These are phyloP conservation scores for Aspergillus ruber DNA, from an alignment of 2,329 filamentous ascomycete genomes.

Conservation along the genomic window DNA sequence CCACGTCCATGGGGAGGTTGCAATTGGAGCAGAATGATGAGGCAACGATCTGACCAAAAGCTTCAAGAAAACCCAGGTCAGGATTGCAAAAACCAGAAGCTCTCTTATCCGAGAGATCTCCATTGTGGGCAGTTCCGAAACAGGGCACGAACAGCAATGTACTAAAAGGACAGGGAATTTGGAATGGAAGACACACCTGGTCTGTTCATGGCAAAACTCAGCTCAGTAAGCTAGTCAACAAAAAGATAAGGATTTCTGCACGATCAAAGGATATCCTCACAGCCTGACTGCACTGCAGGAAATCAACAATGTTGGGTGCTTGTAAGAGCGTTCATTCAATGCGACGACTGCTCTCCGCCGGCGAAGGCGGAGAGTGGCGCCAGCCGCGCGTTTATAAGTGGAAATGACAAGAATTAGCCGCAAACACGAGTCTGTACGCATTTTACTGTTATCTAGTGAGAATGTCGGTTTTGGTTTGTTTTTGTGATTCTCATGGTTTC, in stretches of 20 bases:
- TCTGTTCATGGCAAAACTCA: constrained; percentile 39
- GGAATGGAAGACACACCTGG: constrained; percentile 39
- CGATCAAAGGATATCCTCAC: background rate
- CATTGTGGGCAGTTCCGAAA: constrained; percentile 11
- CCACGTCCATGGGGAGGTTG: constrained; percentile 8
- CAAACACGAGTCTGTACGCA: background rate
- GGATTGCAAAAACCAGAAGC: background rate
- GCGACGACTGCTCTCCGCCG: constrained; percentile 15
- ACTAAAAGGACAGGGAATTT: constrained; percentile 6
- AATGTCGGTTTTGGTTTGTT: background rate
- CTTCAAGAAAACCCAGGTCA: background rate
- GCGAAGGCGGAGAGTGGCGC: constrained; percentile 23
- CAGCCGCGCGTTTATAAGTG: constrained; percentile 16
- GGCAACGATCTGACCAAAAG: constrained; percentile 1
- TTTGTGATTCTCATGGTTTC: too few relatives aligned
- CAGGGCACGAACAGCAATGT: constrained; percentile 12
- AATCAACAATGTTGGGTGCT: background rate
- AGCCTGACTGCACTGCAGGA: background rate
- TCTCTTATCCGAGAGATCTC: background rate
- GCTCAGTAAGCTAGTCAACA: constrained; percentile 9
- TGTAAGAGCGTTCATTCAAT: constrained; percentile 1
- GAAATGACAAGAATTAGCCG: background rate
- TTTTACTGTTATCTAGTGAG: background rate
- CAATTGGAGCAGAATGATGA: constrained; percentile 15
- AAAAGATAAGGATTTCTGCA: background rate